phyloP scores from a whole-genome alignment of 169 alveolate species.

The Babesia microti region DNA sequence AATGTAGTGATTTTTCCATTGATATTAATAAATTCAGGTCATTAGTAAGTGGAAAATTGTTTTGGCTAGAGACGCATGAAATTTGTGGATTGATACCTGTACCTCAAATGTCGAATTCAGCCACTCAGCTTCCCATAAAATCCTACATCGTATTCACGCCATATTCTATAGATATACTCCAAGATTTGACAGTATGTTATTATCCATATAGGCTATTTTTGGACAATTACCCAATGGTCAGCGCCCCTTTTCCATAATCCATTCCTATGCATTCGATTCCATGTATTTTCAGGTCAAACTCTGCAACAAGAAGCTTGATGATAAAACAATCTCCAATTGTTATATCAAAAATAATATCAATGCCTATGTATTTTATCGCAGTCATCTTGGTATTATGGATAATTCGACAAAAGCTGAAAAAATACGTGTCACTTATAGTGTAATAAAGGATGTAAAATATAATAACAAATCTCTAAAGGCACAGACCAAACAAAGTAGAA shows the following conservation, averaged over 20 bases:
- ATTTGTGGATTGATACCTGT: conserved; percentile 40
- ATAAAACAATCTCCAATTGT: too few species aligned
- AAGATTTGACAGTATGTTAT: conserved; percentile 30
- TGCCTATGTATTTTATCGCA: conserved; percentile 38
- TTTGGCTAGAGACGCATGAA: conserved; percentile 39
- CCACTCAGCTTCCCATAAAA: conserved; percentile 3
- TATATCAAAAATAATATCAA: too few species aligned
- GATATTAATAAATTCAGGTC: too few species aligned
- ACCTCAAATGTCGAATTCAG: conserved; percentile 14
- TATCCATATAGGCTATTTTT: neutral
- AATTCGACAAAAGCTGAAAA: conserved; percentile 9
- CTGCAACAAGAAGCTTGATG: too few species aligned
- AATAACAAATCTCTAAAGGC: too few species aligned
- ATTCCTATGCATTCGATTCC: conserved; percentile 35
- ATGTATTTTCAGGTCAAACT: conserved; percentile 40
- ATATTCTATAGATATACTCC: conserved; percentile 26
- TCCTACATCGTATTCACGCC: conserved; percentile 35
- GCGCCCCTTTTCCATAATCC: conserved; percentile 27
- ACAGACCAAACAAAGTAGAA: too few species aligned
- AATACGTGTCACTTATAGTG: too few species aligned
- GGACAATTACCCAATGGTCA: conserved; percentile 7
- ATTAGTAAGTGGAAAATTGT: too few species aligned
- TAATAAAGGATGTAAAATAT: too few species aligned
- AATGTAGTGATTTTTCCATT: too few species aligned
- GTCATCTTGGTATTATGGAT: conserved; percentile 27